Conservation (phyloP, 1,139 yeast species). For the Debaryomyces fabryi region DNA sequence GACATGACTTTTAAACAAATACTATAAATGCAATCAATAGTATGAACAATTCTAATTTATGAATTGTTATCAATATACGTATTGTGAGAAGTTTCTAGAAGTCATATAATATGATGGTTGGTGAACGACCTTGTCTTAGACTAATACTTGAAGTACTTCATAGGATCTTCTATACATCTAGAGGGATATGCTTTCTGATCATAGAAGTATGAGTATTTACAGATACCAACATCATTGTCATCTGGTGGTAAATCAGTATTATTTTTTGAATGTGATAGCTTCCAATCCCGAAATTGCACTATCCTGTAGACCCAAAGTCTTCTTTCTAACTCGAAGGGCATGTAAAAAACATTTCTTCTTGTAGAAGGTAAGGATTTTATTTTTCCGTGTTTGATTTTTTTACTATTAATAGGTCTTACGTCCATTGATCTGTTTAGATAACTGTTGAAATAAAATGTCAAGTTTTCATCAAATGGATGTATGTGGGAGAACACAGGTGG, state of each 20-base stretch:
- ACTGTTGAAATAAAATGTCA: conserved; percentile 2
- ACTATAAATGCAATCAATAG: neutral
- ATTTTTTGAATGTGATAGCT: neutral
- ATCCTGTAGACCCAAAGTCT: conserved; percentile 3
- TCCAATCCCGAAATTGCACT: neutral
- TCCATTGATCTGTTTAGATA: neutral
- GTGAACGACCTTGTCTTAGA: neutral
- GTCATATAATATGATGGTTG: neutral
- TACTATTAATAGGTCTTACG: neutral
- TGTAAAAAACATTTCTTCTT: neutral
- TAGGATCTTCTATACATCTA: neutral
- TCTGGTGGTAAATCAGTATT: neutral
- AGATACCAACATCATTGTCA: neutral
- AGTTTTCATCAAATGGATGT: conserved; percentile 7
- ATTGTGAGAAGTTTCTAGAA: conserved; percentile 10
- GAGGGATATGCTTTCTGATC: neutral
- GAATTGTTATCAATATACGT: neutral
- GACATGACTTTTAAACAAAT: conserved; percentile 18
- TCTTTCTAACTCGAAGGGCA: conserved; percentile 7
- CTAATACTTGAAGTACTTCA: neutral
- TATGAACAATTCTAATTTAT: neutral
- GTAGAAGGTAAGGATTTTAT: too few relatives aligned
- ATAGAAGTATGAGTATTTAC: neutral
- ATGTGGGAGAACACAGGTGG: conserved; percentile 1
- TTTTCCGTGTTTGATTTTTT: too few relatives aligned